Conservation (phyloP, 768 basidiomycete genomes). For the Omphalotus guepiniiformis region DNA sequence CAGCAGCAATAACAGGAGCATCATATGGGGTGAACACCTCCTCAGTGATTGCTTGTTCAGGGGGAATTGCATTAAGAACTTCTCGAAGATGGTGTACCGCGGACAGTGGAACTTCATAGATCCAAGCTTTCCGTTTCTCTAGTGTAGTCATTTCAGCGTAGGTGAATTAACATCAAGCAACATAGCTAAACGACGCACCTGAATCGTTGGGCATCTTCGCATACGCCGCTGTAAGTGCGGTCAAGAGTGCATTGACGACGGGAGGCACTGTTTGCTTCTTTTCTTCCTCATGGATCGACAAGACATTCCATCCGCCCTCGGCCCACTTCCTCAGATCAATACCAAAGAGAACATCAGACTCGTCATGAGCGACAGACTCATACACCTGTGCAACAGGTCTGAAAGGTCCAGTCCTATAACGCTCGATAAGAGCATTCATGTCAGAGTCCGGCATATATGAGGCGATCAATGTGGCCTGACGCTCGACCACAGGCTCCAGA, state of each 20-base stretch:
- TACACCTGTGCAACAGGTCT: constrained; percentile 81
- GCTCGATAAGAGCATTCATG: constrained; percentile 82
- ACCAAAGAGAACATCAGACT: constrained; percentile 85
- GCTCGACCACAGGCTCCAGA: constrained; percentile 59
- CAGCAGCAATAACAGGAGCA: constrained; percentile 79
- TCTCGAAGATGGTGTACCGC: constrained; percentile 85
- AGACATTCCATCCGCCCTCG: constrained; percentile 69
- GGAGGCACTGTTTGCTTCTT: constrained; percentile 67
- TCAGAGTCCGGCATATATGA: constrained; percentile 88
- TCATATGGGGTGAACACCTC: constrained; percentile 65
- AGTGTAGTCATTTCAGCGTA: not conserved
- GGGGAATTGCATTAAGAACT: constrained; percentile 68
- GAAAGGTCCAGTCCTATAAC: constrained; percentile 92
- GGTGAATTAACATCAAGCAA: not conserved
- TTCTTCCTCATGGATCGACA: constrained; percentile 47
- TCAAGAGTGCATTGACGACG: constrained; percentile 65
- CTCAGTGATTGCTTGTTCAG: constrained; percentile 49
- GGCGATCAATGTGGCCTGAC: constrained; percentile 71
- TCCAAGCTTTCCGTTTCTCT: constrained; percentile 91
- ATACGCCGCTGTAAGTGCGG: constrained; percentile 62
- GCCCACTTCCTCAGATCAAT: constrained; percentile 91
- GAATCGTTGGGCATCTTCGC: constrained; percentile 52
- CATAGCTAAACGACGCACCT: constrained; percentile 38
- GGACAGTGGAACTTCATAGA: constrained; percentile 87
- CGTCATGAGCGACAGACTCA: constrained; percentile 79